A percentile compares a stretch with the other conserved stretches of the same genome.
phyloP scores from a whole-genome alignment of 805 yeast genomes.

The Pichia pseudocactophila region DNA sequence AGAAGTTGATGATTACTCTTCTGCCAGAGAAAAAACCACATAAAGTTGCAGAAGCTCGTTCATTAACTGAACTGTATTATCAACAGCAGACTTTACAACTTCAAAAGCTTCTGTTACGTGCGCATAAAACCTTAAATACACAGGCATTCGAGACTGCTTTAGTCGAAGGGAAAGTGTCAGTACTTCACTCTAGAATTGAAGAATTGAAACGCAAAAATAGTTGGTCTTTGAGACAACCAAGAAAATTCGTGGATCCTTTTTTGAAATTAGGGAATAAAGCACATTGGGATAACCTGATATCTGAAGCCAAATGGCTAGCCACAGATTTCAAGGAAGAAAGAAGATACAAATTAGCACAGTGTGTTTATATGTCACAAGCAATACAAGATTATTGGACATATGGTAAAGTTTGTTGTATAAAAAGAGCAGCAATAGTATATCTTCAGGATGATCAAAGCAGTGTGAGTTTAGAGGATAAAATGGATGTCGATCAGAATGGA shows the following conservation, averaged over 20 bases:
- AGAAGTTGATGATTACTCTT: constrained; percentile 35
- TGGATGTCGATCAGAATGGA: too few species aligned
- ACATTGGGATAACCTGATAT: constrained; percentile 66
- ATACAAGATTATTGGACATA: constrained; percentile 69
- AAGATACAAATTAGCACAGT: constrained; percentile 61
- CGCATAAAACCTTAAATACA: constrained; percentile 81
- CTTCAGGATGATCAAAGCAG: constrained; percentile 13
- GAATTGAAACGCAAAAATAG: constrained; percentile 79
- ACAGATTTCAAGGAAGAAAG: constrained; percentile 64
- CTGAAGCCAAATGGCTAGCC: constrained; percentile 81
- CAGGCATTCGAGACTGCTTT: constrained; percentile 78
- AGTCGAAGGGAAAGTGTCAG: constrained; percentile 86
- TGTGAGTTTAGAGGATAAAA: neutral
- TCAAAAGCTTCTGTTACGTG: constrained; percentile 68
- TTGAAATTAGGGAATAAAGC: constrained; percentile 29
- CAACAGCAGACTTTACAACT: constrained; percentile 83
- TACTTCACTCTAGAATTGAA: constrained; percentile 82
- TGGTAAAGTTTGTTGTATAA: constrained; percentile 64
- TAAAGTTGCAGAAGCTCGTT: constrained; percentile 45
- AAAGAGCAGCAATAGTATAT: constrained; percentile 35
- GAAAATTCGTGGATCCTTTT: constrained; percentile 61
- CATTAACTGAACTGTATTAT: constrained; percentile 80
- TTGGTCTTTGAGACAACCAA: constrained; percentile 89
- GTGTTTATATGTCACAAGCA: constrained; percentile 62
- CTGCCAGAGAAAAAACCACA: constrained; percentile 46